A percentile compares a stretch with the other conserved stretches of the same genome.
Evolutionary conservation across 352 stramenopile genomes (phyloP).

Genomic region (Globisporangium polare): DNA sequence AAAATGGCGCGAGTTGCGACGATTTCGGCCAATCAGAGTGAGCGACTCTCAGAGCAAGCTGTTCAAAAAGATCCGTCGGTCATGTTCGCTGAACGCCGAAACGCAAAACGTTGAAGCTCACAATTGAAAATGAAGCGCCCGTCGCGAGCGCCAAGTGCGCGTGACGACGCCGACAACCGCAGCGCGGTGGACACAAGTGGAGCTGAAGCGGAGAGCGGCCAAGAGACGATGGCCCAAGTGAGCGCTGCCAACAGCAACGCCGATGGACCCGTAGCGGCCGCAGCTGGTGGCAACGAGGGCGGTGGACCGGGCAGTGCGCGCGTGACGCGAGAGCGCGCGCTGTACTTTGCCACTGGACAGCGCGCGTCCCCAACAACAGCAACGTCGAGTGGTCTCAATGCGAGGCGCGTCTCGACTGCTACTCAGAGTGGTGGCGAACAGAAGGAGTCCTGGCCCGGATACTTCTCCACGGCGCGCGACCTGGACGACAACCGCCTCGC

Average conservation of each 20-base stretch:
- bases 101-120: too few relatives aligned
- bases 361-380: conserved; percentile 3
- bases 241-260: not conserved
- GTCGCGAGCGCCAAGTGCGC: not conserved
- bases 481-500: conserved; percentile 58
- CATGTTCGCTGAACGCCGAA: not conserved
- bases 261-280: not conserved
- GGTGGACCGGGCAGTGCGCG: conserved; percentile 22
- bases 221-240: conserved; percentile 1
- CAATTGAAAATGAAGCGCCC: conserved; percentile 25
- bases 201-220: not conserved
- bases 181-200: not conserved
- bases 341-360: conserved; percentile 43
- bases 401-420: not conserved
- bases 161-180: not conserved
- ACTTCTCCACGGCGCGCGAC: conserved; percentile 63
- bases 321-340: conserved; percentile 36
- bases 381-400: not conserved
- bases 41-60: not conserved
- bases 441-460: conserved; percentile 65
- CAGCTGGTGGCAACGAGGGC: not conserved
- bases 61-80: not conserved
- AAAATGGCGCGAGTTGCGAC: not conserved
- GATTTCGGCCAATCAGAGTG: conserved; percentile 13
- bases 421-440: conserved; percentile 6